Percentiles rank a stretch among this genome's conserved stretches.
These are phyloP conservation scores for Cucurbita pepo DNA, from an alignment of 306 rosid genomes.

Conservation along the genomic window DNA sequence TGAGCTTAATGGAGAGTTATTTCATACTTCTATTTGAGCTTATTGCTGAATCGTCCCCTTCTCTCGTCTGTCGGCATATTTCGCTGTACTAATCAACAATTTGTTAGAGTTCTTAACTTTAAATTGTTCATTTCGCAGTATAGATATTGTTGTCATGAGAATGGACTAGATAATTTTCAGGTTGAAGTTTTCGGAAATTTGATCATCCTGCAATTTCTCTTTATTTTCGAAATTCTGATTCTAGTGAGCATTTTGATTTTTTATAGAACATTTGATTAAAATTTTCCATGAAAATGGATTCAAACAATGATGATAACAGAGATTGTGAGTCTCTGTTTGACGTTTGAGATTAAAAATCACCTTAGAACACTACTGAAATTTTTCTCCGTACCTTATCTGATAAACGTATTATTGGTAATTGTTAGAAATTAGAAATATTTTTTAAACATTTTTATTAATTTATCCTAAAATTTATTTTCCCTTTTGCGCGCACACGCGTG, in stretches of 20 bases:
- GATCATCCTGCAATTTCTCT: background rate
- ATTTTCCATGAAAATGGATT: too few species aligned
- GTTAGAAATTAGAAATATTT: too few species aligned
- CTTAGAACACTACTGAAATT: background rate
- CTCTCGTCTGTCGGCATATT: background rate
- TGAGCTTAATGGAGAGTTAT: background rate
- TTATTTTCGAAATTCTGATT: background rate
- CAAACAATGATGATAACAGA: background rate
- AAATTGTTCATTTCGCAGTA: background rate
- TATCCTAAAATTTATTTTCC: too few species aligned
- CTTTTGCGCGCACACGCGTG: background rate
- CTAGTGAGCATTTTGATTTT: background rate
- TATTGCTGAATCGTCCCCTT: too few species aligned
- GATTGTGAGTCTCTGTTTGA: background rate
- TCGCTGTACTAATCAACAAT: background rate
- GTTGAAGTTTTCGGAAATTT: background rate
- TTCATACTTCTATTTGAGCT: background rate
- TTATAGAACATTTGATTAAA: background rate
- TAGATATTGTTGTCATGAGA: background rate
- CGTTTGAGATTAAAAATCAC: background rate
- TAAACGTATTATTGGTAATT: too few species aligned
- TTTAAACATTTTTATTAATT: too few species aligned
- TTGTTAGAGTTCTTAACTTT: background rate
- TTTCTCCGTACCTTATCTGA: background rate
- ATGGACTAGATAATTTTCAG: background rate